Percentiles rank a stretch among this genome's conserved stretches.
phyloP scores from a whole-genome alignment of 208 protist species.

The Trypanosoma conorhini region DNA sequence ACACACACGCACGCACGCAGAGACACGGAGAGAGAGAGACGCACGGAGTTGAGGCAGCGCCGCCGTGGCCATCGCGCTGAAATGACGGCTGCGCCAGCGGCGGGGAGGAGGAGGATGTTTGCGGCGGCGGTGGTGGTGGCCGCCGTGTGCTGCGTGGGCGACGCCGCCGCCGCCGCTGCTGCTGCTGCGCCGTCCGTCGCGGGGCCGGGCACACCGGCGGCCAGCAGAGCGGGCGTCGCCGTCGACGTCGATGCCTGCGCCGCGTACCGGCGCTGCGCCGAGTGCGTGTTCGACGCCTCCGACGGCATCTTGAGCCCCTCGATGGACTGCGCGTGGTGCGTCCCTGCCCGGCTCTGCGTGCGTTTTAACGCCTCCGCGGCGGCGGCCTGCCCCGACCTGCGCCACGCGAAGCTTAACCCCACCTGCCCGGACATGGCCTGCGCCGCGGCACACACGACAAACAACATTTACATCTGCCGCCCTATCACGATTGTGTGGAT shows the following conservation, averaged over 20 bases:
- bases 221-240: too few relatives aligned
- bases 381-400: constrained; percentile 36
- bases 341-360: constrained; percentile 38
- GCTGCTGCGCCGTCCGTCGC: background rate
- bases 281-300: constrained; percentile 61
- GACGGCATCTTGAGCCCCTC: constrained; percentile 46
- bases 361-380: constrained; percentile 33
- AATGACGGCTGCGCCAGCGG: background rate
- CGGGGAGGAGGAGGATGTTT: background rate
- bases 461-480: constrained; percentile 78
- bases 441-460: constrained; percentile 41
- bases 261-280: constrained; percentile 37
- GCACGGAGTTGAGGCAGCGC: too few relatives aligned
- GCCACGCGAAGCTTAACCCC: constrained; percentile 35
- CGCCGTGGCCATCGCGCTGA: background rate
- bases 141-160: background rate
- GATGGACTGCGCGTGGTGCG: constrained; percentile 55
- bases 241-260: constrained; percentile 28
- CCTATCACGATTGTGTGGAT: constrained; percentile 32
- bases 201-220: background rate
- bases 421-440: constrained; percentile 59
- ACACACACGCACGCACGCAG: too few relatives aligned
- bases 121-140: background rate
- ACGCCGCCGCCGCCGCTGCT: background rate
- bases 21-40: too few relatives aligned